These are phyloP conservation scores for Diaporthe velutina DNA, from an alignment of 2,329 filamentous ascomycete species.

Conservation along the genomic window DNA sequence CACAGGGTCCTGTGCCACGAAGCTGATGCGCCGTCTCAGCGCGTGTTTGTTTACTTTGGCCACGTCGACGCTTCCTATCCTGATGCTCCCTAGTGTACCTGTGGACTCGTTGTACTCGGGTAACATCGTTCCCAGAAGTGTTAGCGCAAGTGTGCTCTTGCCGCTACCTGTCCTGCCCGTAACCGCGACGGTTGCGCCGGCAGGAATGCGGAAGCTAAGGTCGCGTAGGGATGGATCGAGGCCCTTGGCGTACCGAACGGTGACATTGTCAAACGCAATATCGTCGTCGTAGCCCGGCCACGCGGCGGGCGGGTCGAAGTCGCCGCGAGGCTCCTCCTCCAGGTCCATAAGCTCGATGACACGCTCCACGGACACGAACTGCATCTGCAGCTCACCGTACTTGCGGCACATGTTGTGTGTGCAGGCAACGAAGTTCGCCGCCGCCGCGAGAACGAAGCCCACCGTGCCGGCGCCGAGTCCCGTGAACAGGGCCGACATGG, in stretches of 20 bases:
- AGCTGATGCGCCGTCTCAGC: conserved; percentile 70
- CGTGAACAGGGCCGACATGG: conserved; percentile 79
- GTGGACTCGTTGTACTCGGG: conserved; percentile 53
- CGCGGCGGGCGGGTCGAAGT: conserved; percentile 75
- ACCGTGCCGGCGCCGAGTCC: conserved; percentile 83
- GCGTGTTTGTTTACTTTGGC: conserved; percentile 65
- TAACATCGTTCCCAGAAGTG: conserved; percentile 68
- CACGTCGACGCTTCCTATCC: conserved; percentile 67
- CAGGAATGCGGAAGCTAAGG: conserved; percentile 79
- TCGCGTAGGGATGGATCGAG: conserved; percentile 79
- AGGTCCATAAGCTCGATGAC: conserved; percentile 85
- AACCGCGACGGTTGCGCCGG: conserved; percentile 72
- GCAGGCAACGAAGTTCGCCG: conserved; percentile 75
- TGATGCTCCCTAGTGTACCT: conserved; percentile 58
- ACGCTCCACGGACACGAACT: conserved; percentile 91
- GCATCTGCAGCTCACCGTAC: conserved; percentile 90
- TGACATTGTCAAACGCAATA: conserved; percentile 82
- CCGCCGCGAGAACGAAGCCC: conserved; percentile 85
- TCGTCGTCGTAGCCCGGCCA: conserved; percentile 83
- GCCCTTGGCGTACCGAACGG: conserved; percentile 82
- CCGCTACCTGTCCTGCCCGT: conserved; percentile 89
- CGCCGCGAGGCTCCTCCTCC: conserved; percentile 79
- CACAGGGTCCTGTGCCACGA: conserved; percentile 74
- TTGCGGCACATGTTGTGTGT: conserved; percentile 82
- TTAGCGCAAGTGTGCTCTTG: conserved; percentile 81